These are phyloP conservation scores for Dryas alaskensis DNA, from an alignment of 306 rosid species.

Conservation along the genomic window DNA sequence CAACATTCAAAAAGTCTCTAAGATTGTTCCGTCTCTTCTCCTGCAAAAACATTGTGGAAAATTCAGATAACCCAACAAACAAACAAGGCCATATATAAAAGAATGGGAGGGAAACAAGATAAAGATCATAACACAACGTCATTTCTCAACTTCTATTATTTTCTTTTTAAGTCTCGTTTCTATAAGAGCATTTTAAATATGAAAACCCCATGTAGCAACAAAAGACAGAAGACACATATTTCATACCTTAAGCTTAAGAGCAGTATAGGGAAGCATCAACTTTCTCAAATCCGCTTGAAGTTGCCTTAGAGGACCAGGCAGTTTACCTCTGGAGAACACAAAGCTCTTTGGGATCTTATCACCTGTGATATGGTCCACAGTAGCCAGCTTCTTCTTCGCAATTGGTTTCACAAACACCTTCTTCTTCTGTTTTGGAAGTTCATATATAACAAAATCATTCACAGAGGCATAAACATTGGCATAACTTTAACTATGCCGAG, in stretches of 20 bases:
- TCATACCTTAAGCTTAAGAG: conserved; percentile 69
- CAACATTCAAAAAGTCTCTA: conserved; percentile 81
- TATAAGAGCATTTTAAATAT: not conserved
- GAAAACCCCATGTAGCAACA: not conserved
- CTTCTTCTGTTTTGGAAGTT: conserved; percentile 31
- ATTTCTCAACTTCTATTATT: not conserved
- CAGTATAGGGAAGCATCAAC: conserved; percentile 84
- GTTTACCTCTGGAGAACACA: conserved; percentile 75
- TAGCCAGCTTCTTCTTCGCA: conserved; percentile 46
- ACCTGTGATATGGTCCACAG: conserved; percentile 84
- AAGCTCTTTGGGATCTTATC: conserved; percentile 90
- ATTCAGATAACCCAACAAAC: not conserved
- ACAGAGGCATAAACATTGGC: not conserved
- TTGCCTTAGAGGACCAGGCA: conserved; percentile 80
- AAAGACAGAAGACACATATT: not conserved
- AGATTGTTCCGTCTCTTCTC: conserved; percentile 87
- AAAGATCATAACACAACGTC: no score
- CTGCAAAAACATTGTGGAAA: conserved; percentile 40
- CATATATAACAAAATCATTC: not conserved
- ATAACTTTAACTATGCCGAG: not conserved
- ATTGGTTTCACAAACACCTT: conserved; percentile 55
- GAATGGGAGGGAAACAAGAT: no score
- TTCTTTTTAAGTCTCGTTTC: not conserved
- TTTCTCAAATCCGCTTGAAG: conserved; percentile 89
- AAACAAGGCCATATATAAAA: no score